Base-by-base conservation (phyloP, 1,139 yeast species). In the Kurtzmaniella quercitrusa region DNA sequence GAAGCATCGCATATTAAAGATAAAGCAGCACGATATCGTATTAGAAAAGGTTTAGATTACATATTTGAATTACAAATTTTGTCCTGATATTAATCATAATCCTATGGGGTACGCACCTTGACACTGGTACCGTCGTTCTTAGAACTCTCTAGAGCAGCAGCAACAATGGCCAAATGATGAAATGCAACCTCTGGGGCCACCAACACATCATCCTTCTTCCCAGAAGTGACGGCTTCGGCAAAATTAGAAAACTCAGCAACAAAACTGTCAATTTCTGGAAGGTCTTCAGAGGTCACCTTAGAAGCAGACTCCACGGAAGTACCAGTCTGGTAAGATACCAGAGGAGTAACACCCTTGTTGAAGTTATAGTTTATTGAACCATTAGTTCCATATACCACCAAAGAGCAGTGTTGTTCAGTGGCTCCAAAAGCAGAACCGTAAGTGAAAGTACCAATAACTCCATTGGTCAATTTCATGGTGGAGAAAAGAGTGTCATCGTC, bases 371-470 rank as follows among this genome's bases (percentile, higher is more conserved):
- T 66, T 18, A 86, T 63, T 12, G 94, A 80, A 43, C 98, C 98
- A 45, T 82, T 74, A 39, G 77, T 77, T 52, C 96, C 98, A 56
- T 78, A 81, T 43, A 91, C 82, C 50, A 77, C 78, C 63, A 91
- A 80, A 51, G 63, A 70, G 42, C 82, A 76, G 27, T 77, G 66
- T 63, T 87, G 86, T 42, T 82, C 85, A 46, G 88, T 77, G 42
- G 93, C 87, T 43, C 96, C 96, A 57, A 89, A 85, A n/a, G 91
- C 82, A 34, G 95, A 85, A 39, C 95, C 95, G 59, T 90, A 90
- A 23, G 91, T 85, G 69, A 88, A 90, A 27, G 93, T 82, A 53
- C 98, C 98, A 60, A 89, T 83, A 18, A 72, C 80, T 40, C 88
- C 88, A 37, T 75, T 67, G 55, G 75, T 72, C 61, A 86, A 58